Base-by-base conservation (phyloP, 768 basidiomycete species). In the Leccinum uliginosum region DNA sequence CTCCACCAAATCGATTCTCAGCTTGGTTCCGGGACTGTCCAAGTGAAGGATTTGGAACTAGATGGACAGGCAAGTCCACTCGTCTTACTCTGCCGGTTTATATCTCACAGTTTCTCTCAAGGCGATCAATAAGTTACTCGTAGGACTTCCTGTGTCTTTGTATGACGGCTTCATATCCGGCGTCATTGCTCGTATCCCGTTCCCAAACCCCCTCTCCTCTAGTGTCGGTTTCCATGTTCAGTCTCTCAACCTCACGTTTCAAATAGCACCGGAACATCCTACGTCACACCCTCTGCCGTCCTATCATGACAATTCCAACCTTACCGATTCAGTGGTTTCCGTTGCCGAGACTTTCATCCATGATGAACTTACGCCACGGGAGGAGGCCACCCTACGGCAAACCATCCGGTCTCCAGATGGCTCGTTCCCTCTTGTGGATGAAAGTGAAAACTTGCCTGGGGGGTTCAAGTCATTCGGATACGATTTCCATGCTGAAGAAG, bases 21-120 rank as follows among this genome's bases (percentile, higher is more conserved):
- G 73, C 87, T 98, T 65, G 89, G 91, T n/a, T 88, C 87, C 43
- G 95, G 95, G 17, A 87, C 82, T 68, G 84, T 97, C 4, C 90
- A 93, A 71, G 81, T 98, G 35, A 86, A 86, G 60, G 85, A 93
- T 65, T 75, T 97, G 54, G 84, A 93, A 68, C 74, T 98, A 50
- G 83, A 93, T 69, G 78, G 80, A 50, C 77, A 84, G 70, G 94
- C 89, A 66, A 86, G 79, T 47, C 29, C 10, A 21, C 43, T 54
- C n/a, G 38, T 51, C 30, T 45, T 53, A 24, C 45, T 56, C 40
- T 32, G 12, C 51, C 57, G 34, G 26, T 59, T 54, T 46, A 50
- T 50, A 34, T 67, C 50, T 65, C 51, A 67, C 59, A 51, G 6
- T 50, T 45, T 50, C 54, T 57, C 50, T 24, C 46, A 46, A 95